Conservation (phyloP, 2,329 filamentous ascomycete genomes). For the Tolypocladium album region DNA sequence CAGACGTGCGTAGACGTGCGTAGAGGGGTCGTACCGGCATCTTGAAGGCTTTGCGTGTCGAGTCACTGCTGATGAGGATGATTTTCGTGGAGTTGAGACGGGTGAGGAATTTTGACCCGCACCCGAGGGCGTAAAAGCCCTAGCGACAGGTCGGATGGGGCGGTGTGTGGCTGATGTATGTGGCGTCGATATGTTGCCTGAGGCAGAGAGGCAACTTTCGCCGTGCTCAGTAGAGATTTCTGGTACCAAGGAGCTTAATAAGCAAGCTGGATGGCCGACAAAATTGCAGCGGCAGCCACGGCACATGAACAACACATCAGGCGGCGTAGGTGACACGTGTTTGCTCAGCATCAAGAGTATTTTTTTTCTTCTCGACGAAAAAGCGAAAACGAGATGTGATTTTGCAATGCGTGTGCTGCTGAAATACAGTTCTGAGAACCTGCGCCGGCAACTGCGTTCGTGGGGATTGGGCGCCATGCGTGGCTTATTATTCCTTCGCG, state of each 20-base stretch:
- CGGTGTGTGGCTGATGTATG: slow-evolving; percentile 5
- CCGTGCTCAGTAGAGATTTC: neutral
- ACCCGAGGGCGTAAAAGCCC: slow-evolving; percentile 27
- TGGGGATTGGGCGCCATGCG: too few species aligned
- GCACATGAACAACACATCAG: neutral
- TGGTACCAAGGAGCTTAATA: neutral
- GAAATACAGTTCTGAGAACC: neutral
- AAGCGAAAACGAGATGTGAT: neutral
- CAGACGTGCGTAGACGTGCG: neutral
- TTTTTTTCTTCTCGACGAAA: neutral
- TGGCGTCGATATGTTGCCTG: slow-evolving; percentile 3
- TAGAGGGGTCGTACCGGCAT: slow-evolving; percentile 26
- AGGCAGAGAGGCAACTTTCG: slow-evolving; percentile 2
- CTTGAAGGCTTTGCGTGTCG: slow-evolving; percentile 26
- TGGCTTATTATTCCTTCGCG: neutral
- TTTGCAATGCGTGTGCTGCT: neutral
- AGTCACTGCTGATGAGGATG: slow-evolving; percentile 22
- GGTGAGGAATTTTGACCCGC: slow-evolving; percentile 22
- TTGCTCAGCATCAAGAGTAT: neutral
- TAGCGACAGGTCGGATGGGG: slow-evolving; percentile 13
- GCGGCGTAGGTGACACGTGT: neutral
- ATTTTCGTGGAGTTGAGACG: slow-evolving; percentile 17
- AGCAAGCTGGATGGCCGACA: neutral
- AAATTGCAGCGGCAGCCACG: neutral
- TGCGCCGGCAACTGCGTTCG: neutral